A percentile compares a stretch with the other conserved stretches of the same genome.
Evolutionary conservation across 73 alveolate genomes (phyloP).

Genomic region (Tetrahymena malaccensis): DNA sequence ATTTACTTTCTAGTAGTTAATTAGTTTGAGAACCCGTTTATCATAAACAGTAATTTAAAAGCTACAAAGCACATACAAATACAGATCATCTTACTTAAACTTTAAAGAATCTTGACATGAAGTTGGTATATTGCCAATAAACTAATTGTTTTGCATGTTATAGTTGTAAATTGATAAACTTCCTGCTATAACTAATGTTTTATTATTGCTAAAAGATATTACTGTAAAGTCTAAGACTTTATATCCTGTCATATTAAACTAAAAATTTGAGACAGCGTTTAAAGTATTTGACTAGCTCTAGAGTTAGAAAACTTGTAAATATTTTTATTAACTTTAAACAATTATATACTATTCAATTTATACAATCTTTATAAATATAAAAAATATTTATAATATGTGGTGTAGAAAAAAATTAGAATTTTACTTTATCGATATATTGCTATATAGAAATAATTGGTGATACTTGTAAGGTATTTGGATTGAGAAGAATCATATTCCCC

Average conservation of each 20-base stretch:
- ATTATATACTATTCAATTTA: background rate
- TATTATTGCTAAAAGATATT: too few relatives aligned
- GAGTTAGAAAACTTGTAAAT: background rate
- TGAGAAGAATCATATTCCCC: too few relatives aligned
- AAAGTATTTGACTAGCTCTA: too few relatives aligned
- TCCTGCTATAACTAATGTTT: background rate
- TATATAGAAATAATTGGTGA: background rate
- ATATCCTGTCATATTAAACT: background rate
- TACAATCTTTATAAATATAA: too few relatives aligned
- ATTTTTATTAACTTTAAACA: background rate
- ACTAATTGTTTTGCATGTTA: background rate
- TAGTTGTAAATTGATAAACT: too few relatives aligned
- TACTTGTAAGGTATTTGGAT: background rate
- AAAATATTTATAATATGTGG: too few relatives aligned
- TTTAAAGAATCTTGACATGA: background rate
- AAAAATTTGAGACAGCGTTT: too few relatives aligned
- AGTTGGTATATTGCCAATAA: background rate
- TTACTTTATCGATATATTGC: background rate
- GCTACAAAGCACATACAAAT: background rate
- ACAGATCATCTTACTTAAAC: background rate
- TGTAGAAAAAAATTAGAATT: too few relatives aligned
- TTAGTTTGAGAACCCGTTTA: background rate
- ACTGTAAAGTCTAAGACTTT: background rate
- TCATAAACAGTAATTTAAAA: background rate
- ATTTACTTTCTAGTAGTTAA: too few relatives aligned